Evolutionary conservation across 345 rosid species (phyloP), one percentile per base, ranked within the genome.

Genomic region (Syzygium aqueum): DNA sequence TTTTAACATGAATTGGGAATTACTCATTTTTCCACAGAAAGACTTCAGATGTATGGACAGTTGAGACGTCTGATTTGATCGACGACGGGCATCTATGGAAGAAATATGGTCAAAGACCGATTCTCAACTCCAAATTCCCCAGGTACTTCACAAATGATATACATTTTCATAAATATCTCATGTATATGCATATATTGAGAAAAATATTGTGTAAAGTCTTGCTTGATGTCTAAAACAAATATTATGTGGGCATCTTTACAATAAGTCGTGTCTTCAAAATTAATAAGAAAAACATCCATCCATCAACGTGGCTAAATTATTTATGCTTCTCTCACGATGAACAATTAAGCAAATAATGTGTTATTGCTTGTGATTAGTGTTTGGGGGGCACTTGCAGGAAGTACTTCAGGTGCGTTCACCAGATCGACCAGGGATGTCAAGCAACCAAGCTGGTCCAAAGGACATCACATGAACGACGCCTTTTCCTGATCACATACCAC

Each of bases 41-140:
- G 89, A 65, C 80, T n/a, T 53, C 86, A 5, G 23, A 90, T n/a
- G 22, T 87, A 28, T 84, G 88, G 90, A 50, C 87, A 12, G 86
- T 52, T 6, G 22, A 2, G 56, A 7, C 56, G 3, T 56, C 63
- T 91, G 51, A 52, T 30, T 89, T 90, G 77, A 85, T 85, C 43
- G 90, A 92, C 77, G 94, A 94, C 56, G 93, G 91, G 15, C 78
- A 84, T 85, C 88, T 87, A 17, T 93, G 95, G 94, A 90, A 94
- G 86, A 94, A 92, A 87, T 92, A 91, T 61, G 93, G 94, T 6
- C 93, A 94, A 80, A 92, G 89, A 84, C 53, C 84, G 37, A 94
- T 93, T 88, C 93, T 85, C 54, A 53, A 52, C 14, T 15, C 15
- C 27, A 3, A 23, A 23, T 88, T 88, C 88, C 93, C 91, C n/a